Evolutionary conservation across 805 yeast genomes (phyloP), one percentile per base, ranked within the genome.

Genomic region (Metschnikowia chrysomelidarum): DNA sequence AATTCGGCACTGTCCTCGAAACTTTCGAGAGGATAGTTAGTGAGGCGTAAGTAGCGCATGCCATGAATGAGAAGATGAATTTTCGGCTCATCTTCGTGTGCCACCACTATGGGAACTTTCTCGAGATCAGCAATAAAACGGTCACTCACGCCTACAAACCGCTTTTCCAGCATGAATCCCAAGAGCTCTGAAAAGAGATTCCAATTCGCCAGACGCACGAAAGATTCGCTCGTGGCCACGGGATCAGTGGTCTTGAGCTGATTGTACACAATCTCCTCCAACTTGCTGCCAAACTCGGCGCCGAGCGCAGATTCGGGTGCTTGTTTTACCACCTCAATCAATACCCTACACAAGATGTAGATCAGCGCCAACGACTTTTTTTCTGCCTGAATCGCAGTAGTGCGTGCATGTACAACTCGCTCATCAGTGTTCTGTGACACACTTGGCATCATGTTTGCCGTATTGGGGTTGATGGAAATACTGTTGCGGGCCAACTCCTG

Each of bases 1-100:
- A 91, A 93, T 43, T 87, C 96, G 0, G 97, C 96, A 46, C 89
- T 77, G 48, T 93, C 98, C 59, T 93, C 99, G 51, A 94, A 82
- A 24, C 71, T 75, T 41, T 93, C 97, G 46, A 91, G 69, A 0
- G 98, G 97, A 46, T 85, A 85, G 46, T 88, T 82, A 32, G 80
- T 79, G 31, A 93, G 64, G 42, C 77, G 78, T 34, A 93, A 60
- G 51, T 86, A 84, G 48, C 93, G 70, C 98, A 94, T 93, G 4
- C 98, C 98, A 50, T 86, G 82, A 20, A 94, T 84, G 30, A 93
- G 63, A 28, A 89, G 62, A 51, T 82, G 85, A 5, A 84, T 69
- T 23, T 77, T 71, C 2, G 88, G 78, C 39, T 69, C 75, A 12
- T 61, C 70, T 14, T 57, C 66, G 30, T 54, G 59, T 9, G 49